Base-by-base conservation (phyloP, 2,329 filamentous ascomycete genomes). In the Dryadomyces quercivorus region DNA sequence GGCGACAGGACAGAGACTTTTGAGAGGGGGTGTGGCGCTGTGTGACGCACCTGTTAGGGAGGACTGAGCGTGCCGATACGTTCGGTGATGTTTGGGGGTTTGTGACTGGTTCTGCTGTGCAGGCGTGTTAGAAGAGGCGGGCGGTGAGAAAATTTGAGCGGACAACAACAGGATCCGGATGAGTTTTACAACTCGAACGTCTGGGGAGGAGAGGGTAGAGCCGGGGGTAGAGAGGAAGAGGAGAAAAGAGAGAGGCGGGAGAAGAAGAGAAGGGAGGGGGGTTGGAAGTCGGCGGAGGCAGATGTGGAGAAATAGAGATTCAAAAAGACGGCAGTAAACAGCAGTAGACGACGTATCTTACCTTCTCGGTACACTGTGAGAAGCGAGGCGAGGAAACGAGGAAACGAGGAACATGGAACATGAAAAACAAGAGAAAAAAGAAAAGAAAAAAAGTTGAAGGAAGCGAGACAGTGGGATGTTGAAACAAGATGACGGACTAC, bases 11-110 rank as follows among this genome's bases (percentile, higher is more conserved):
- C 49, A 48, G 48, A 52, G 52, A 51, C 15, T 40, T 44, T 31
- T 44, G 44, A n/a, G n/a, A n/a, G 50, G 56, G 50, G 52, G 58
- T 51, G 54, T 56, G 48, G 52, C 31, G 43, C 40, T 55, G 58
- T 57, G 58, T 57, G 59, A 58, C 58, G 57, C 53, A 56, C 58
- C 54, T 56, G 50, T 16, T 54, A 43, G 7, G 21, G 26, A 31
- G 20, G 18, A n/a, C 47, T 36, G n/a, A 4, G n/a, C 16, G n/a
- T 21, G n/a, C 40, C n/a, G 16, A 40, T 42, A 34, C 16, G n/a
- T 44, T 13, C 40, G 16, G 43, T 44, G 31, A 20, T 21, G 12
- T 16, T 21, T 31, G 42, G 10, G 16, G 46, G 8, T n/a, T 18
- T 20, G 21, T 31, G 50, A 31, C 22, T 42, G 21, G 16, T 2